phyloP scores from a whole-genome alignment of 495 filamentous ascomycete genomes.

The Talaromyces trachyspermus region DNA sequence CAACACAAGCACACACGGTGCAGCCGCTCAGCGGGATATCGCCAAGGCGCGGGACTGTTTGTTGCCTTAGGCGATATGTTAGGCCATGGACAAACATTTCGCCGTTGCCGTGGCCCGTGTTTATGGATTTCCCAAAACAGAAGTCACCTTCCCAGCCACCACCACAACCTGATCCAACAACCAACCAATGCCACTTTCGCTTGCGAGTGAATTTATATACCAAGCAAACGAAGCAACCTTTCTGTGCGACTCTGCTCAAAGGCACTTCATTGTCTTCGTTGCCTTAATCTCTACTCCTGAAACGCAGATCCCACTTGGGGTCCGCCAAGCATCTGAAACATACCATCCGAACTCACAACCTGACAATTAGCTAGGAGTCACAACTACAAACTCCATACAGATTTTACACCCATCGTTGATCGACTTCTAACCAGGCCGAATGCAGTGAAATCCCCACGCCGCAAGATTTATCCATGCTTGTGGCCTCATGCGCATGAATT shows the following conservation, averaged over 20 bases:
- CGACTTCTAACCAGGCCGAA: no score
- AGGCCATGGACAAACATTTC: background rate
- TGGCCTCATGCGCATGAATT: no score
- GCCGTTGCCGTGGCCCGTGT: slow-evolving; percentile 4
- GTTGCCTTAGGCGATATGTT: slow-evolving; percentile 5
- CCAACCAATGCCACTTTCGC: background rate
- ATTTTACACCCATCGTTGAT: no score
- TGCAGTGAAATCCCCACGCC: no score
- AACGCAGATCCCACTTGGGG: slow-evolving; percentile 5
- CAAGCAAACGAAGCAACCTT: background rate
- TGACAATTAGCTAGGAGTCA: no score
- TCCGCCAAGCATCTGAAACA: background rate
- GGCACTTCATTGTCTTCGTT: background rate
- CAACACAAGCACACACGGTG: background rate
- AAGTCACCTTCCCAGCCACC: slow-evolving; percentile 1
- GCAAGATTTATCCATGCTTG: no score
- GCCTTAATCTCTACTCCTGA: background rate
- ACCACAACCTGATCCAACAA: background rate
- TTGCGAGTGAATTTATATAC: background rate
- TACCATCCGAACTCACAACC: background rate
- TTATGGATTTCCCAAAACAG: slow-evolving; percentile 10
- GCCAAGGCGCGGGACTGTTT: slow-evolving; percentile 1
- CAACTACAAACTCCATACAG: background rate
- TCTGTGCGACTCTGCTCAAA: background rate
- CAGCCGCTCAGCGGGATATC: background rate